Percentiles rank a stretch among this genome's conserved stretches.
These are phyloP conservation scores for Colletotrichum noveboracense DNA, from an alignment of 2,329 filamentous ascomycete species.

Conservation along the genomic window DNA sequence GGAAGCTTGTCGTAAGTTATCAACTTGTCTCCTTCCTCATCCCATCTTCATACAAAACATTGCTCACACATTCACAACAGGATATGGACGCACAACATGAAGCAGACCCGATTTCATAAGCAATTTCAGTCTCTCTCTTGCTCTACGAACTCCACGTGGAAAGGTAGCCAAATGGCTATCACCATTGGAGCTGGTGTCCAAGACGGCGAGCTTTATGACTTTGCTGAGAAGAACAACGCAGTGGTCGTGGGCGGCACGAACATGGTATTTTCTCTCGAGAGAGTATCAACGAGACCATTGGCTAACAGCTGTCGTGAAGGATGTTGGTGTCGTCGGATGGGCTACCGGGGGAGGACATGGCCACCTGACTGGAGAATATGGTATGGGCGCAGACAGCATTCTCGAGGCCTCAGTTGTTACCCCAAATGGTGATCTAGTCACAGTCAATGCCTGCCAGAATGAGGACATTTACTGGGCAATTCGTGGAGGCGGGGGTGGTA, in stretches of 20 bases:
- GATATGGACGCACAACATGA: constrained; percentile 45
- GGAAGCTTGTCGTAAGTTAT: not conserved
- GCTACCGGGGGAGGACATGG: constrained; percentile 56
- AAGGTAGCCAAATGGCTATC: constrained; percentile 24
- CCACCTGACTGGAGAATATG: constrained; percentile 42
- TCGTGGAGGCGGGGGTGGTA: constrained; percentile 53
- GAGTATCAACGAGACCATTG: no score
- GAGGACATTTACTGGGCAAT: constrained; percentile 60
- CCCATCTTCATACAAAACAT: no score
- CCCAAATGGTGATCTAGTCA: constrained; percentile 43
- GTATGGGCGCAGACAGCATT: constrained; percentile 53
- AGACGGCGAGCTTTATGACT: not conserved
- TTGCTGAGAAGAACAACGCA: not conserved
- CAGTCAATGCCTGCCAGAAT: constrained; percentile 46
- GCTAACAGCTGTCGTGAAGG: constrained; percentile 31
- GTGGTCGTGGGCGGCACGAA: constrained; percentile 46
- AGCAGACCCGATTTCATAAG: constrained; percentile 20
- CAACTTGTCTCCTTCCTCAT: not conserved
- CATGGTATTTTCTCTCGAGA: no score
- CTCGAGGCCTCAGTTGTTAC: constrained; percentile 49
- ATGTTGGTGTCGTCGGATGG: constrained; percentile 63
- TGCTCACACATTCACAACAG: not conserved
- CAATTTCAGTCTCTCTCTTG: not conserved
- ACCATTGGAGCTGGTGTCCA: constrained; percentile 17
- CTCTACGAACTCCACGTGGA: not conserved